phyloP scores from a whole-genome alignment of 495 filamentous ascomycete species.

The Aspergillus leporis region DNA sequence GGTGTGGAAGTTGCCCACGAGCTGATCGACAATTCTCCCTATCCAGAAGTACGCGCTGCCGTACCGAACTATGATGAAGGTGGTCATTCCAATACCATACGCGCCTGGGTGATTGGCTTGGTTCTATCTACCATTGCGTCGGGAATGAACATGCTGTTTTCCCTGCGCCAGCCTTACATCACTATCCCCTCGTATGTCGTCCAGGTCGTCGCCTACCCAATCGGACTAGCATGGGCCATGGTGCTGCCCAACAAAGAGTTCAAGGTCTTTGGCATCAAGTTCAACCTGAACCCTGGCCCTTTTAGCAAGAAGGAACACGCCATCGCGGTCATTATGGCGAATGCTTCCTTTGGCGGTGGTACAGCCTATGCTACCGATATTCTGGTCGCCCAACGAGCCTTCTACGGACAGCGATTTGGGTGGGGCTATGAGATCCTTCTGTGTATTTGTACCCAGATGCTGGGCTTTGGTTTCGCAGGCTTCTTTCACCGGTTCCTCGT shows the following conservation, averaged over 20 bases:
- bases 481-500: slow-evolving; percentile 67
- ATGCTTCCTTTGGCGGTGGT: slow-evolving; percentile 48
- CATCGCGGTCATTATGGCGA: slow-evolving; percentile 64
- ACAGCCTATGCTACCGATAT: slow-evolving; percentile 70
- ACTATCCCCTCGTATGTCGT: slow-evolving; percentile 67
- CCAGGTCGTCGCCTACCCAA: slow-evolving; percentile 69
- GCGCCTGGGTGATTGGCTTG: slow-evolving; percentile 72
- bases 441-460: slow-evolving; percentile 67
- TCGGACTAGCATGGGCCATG: slow-evolving; percentile 59
- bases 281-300: slow-evolving; percentile 65
- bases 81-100: slow-evolving; percentile 65
- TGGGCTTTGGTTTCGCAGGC: slow-evolving; percentile 73
- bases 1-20: slow-evolving; percentile 56
- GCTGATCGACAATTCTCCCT: slow-evolving; percentile 67
- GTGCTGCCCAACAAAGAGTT: slow-evolving; percentile 54
- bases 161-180: slow-evolving; percentile 64
- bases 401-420: slow-evolving; percentile 68
- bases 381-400: slow-evolving; percentile 63
- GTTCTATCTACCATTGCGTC: slow-evolving; percentile 66
- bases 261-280: slow-evolving; percentile 54
- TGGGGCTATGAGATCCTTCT: slow-evolving; percentile 68
- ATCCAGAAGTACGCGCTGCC: slow-evolving; percentile 58
- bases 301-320: slow-evolving; percentile 78
- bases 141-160: slow-evolving; percentile 70
- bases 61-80: slow-evolving; percentile 61